These are phyloP conservation scores for Erythrophleum ivorense DNA, from an alignment of 331 rosid species.

Conservation along the genomic window DNA sequence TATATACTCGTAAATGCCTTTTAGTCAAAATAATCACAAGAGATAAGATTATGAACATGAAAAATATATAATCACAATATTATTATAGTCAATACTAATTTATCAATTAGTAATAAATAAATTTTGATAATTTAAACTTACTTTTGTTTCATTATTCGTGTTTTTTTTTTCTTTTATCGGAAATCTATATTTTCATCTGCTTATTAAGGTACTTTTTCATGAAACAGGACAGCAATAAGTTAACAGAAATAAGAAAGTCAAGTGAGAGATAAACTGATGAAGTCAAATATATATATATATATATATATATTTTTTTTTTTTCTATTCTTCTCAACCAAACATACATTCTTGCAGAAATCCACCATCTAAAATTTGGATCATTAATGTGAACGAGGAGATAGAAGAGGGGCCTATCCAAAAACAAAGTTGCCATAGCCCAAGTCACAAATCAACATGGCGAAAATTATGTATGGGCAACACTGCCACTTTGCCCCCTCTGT, in stretches of 20 bases:
- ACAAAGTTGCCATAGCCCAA: slow-evolving; percentile 20
- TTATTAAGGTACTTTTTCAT: not conserved
- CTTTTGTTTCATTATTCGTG: not conserved
- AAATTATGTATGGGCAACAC: slow-evolving; percentile 45
- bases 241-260: not conserved
- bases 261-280: not conserved
- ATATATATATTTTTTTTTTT: not conserved
- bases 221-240: not conserved
- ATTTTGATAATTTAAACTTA: not conserved
- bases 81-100: not conserved
- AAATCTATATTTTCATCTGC: not conserved
- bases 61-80: too few species aligned
- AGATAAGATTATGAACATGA: too few species aligned
- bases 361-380: not conserved
- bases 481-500: slow-evolving; percentile 34
- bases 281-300: not conserved
- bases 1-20: too few species aligned
- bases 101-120: not conserved
- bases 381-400: not conserved
- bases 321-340: not conserved
- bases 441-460: slow-evolving; percentile 46
- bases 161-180: not conserved
- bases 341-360: not conserved
- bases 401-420: slow-evolving; percentile 40
- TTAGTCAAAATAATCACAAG: too few species aligned